Evolutionary conservation across 2,329 filamentous ascomycete species (phyloP), one percentile per base, ranked within the genome.

Genomic region (Hypoxylon sp.): DNA sequence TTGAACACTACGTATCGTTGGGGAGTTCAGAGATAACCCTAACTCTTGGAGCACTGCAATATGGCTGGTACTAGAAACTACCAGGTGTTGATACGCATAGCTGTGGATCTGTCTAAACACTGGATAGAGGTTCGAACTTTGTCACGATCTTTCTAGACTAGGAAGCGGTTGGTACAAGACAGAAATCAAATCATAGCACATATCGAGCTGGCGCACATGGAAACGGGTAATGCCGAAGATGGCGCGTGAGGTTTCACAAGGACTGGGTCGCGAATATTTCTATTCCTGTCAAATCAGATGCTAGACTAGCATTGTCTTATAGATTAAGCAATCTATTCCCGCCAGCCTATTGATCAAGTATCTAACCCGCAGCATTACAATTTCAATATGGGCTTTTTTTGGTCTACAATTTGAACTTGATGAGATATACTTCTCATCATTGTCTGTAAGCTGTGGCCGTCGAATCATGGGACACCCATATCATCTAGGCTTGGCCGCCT

Each of bases 401-500:
- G 22, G 14, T 20, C 31, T 27, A 13, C 5, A 42, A 25, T 20
- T 11, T 14, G 8, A 13, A 30, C 4, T 42, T 25, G 20, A 42
- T 11, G 20, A 35, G 27, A 20, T 37, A 10, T 35, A 31, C 22
- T n/a, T 8, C 5, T 42, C 20, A 22, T 25, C 14, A 33, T 30
- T 4, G 8, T 46, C 17, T 3, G 40, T 35, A 25, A 31, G 44
- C 6, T 1, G n/a, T 25, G 7, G 20, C 17, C 55, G 58, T 55
- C 11, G 10, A 25, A 53, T 75, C 67, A 57, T 62, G 61, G 40
- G 10, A 62, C 48, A 22, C 42, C 49, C 27, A 40, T 53, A 27
- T 55, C 40, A 33, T 70, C 65, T n/a, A 72, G 22, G 25, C 78
- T 80, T 10, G 74, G 69, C 4, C 78, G 72, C 14, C 76, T 74